A percentile compares a stretch with the other conserved stretches of the same genome.
phyloP scores from a whole-genome alignment of 257 asterid genomes.

The Agastache rugosa region DNA sequence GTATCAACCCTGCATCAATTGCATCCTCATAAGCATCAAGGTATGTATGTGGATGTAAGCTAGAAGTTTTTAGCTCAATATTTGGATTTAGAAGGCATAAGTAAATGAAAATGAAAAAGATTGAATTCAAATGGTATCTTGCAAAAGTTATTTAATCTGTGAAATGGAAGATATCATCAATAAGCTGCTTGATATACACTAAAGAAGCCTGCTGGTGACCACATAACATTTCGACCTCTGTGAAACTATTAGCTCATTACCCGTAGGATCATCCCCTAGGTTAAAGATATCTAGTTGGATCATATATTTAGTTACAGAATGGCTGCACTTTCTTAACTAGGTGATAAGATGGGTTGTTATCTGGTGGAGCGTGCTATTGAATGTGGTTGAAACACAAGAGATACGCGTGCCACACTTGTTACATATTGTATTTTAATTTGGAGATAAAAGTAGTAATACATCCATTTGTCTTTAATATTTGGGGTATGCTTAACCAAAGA shows the following conservation, averaged over 20 bases:
- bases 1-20: constrained; percentile 54
- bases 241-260: not conserved
- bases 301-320: not conserved
- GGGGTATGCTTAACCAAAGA: constrained; percentile 24
- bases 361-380: not conserved
- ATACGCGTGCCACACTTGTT: not conserved
- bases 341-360: not conserved
- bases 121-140: not conserved
- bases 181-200: constrained; percentile 11
- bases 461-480: not conserved
- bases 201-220: not conserved
- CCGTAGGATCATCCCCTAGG: not conserved
- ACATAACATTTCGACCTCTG: not conserved
- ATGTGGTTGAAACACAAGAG: not conserved
- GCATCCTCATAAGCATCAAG: constrained; percentile 77
- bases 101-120: constrained; percentile 4
- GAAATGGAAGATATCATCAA: not conserved
- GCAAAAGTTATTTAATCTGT: not conserved
- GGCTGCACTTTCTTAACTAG: not conserved
- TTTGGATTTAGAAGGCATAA: not conserved
- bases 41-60: constrained; percentile 53
- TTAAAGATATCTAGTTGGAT: not conserved
- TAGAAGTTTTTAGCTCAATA: not conserved
- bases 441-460: not conserved
- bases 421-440: not conserved